phyloP scores from a whole-genome alignment of 495 filamentous ascomycete species.

The Poronia punctata region DNA sequence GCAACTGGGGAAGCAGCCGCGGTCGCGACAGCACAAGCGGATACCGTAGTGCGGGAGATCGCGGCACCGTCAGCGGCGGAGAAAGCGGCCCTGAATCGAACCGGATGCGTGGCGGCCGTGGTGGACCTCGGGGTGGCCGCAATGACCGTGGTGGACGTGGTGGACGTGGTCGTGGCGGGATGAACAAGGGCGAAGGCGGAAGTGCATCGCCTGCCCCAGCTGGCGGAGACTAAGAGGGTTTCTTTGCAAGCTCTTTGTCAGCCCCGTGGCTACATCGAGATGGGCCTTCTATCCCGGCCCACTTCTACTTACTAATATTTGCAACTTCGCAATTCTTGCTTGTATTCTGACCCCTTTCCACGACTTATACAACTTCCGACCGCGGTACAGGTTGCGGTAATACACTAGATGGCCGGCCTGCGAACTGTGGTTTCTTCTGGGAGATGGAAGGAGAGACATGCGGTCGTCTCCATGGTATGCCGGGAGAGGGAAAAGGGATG shows the following conservation, averaged over 20 bases:
- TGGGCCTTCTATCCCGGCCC: constrained; percentile 12
- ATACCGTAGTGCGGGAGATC: constrained; percentile 54
- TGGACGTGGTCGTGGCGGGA: constrained; percentile 54
- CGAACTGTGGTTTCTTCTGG: constrained; percentile 18
- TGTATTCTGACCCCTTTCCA: constrained; percentile 19
- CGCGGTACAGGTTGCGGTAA: constrained; percentile 15
- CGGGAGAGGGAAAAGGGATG: constrained; percentile 2
- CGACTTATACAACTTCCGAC: constrained; percentile 24
- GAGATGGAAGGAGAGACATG: constrained; percentile 12
- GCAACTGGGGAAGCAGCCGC: constrained; percentile 67
- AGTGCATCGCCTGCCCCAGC: constrained; percentile 44
- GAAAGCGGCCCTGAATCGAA: constrained; percentile 76
- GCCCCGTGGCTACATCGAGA: background rate
- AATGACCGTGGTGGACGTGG: constrained; percentile 49
- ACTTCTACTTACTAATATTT: constrained; percentile 25
- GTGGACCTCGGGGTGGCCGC: constrained; percentile 49
- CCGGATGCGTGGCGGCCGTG: constrained; percentile 57
- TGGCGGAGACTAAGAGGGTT: constrained; percentile 40
- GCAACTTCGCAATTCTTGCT: constrained; percentile 17
- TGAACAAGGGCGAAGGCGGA: constrained; percentile 48
- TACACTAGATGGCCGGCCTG: constrained; percentile 20
- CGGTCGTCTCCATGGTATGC: constrained; percentile 9
- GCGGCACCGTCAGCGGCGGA: constrained; percentile 37
- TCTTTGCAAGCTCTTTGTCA: constrained; percentile 43
- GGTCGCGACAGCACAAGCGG: constrained; percentile 53